Conservation (phyloP, 257 asterid genomes). For the Echites panduratus region DNA sequence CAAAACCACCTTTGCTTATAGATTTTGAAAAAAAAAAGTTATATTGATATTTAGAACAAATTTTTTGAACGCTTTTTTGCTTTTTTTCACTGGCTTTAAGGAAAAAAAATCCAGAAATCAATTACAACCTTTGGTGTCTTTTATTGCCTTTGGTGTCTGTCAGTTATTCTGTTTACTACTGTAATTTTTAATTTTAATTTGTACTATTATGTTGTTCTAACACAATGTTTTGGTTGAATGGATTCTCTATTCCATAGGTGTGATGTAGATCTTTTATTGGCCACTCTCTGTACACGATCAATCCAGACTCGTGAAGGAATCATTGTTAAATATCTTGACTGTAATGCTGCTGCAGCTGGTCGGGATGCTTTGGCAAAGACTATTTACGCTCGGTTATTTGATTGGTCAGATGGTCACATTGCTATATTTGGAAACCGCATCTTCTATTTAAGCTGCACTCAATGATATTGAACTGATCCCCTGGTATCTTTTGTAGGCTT, state of each 20-base stretch:
- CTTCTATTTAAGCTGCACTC: constrained; percentile 15
- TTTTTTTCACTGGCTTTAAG: background rate
- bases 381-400: constrained; percentile 86
- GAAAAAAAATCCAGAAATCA: background rate
- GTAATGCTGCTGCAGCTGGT: constrained; percentile 87
- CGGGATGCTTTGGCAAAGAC: constrained; percentile 98
- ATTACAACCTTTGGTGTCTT: too few species aligned
- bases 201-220: background rate
- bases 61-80: background rate
- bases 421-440: constrained; percentile 12
- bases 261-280: constrained; percentile 67
- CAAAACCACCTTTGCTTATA: background rate
- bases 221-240: background rate
- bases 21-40: background rate
- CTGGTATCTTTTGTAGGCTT: constrained; percentile 61
- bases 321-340: constrained; percentile 84
- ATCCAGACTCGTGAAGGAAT: constrained; percentile 91
- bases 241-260: constrained; percentile 49
- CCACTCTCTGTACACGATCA: constrained; percentile 84
- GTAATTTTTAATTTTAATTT: background rate
- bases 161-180: background rate
- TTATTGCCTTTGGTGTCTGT: background rate
- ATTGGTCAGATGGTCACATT: constrained; percentile 56
- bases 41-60: too few species aligned
- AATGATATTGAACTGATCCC: constrained; percentile 10